Conservation (phyloP, 306 rosid species). For the Fragaria ananassa region DNA sequence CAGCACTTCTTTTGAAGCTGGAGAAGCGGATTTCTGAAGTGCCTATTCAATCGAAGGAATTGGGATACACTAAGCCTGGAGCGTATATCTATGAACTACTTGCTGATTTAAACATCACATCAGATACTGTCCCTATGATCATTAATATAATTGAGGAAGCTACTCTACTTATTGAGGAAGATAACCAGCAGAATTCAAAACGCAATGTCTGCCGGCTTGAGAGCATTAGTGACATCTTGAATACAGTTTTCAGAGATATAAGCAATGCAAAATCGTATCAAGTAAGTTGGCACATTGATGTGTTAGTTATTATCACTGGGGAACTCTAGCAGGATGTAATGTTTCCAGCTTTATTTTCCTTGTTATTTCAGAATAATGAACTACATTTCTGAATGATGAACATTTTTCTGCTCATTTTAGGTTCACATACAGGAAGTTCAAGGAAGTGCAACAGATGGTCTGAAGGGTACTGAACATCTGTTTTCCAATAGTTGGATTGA, state of each 20-base stretch:
- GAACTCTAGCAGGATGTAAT: slow-evolving; percentile 13
- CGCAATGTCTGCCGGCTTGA: slow-evolving; percentile 67
- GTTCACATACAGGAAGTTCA: slow-evolving; percentile 82
- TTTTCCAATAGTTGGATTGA: slow-evolving; percentile 18
- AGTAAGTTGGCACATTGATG: slow-evolving; percentile 43
- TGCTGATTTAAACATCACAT: slow-evolving; percentile 76
- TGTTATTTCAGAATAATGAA: slow-evolving; percentile 13
- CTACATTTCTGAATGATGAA: slow-evolving; percentile 27
- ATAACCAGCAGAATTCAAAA: slow-evolving; percentile 57
- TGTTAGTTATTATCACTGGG: neutral
- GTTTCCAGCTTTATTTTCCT: slow-evolving; percentile 21
- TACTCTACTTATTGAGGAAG: slow-evolving; percentile 73
- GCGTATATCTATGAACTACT: slow-evolving; percentile 73
- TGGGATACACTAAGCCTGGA: slow-evolving; percentile 88
- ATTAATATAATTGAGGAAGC: slow-evolving; percentile 50
- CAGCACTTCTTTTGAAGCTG: slow-evolving; percentile 90
- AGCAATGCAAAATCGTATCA: slow-evolving; percentile 64
- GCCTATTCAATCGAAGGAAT: slow-evolving; percentile 75
- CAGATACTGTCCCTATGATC: slow-evolving; percentile 57
- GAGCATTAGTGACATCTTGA: slow-evolving; percentile 57
- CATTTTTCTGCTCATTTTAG: slow-evolving; percentile 37
- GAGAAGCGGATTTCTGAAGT: slow-evolving; percentile 89
- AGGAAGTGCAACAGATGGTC: slow-evolving; percentile 52
- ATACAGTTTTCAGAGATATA: slow-evolving; percentile 56
- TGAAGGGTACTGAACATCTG: slow-evolving; percentile 53